Conservation (phyloP, 176 grass and related monocot genomes). For the Zea mays region DNA sequence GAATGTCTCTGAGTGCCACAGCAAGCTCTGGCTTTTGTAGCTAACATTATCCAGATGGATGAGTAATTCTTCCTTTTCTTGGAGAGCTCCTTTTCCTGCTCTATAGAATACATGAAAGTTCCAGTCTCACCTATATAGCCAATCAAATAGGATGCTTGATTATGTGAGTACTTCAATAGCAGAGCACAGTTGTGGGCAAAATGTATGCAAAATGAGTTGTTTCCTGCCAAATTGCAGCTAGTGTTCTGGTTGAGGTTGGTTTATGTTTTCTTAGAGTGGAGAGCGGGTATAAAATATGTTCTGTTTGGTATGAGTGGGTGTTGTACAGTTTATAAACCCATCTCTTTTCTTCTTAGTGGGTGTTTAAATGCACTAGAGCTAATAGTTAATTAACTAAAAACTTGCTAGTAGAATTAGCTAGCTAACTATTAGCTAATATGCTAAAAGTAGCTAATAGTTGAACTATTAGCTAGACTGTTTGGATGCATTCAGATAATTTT, state of each 20-base stretch:
- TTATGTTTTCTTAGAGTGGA: neutral
- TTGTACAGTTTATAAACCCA: neutral
- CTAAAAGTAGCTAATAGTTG: too few species aligned
- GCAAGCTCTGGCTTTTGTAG: neutral
- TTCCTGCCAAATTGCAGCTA: neutral
- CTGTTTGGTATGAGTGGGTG: neutral
- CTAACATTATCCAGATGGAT: neutral
- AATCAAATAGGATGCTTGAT: neutral
- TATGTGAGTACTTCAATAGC: neutral
- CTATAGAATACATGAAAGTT: neutral
- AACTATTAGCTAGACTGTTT: too few species aligned
- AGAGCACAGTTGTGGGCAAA: conserved; percentile 1
- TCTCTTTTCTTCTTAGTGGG: neutral
- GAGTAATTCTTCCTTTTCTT: neutral
- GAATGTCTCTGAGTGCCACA: neutral
- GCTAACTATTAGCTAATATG: too few species aligned
- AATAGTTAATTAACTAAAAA: too few species aligned
- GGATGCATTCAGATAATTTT: too few species aligned
- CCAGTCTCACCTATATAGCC: neutral
- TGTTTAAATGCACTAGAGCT: too few species aligned
- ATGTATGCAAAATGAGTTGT: neutral
- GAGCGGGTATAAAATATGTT: neutral
- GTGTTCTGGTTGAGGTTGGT: neutral
- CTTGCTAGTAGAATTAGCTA: too few species aligned
- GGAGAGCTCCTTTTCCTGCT: neutral